Conservation (phyloP, 2,329 filamentous ascomycete species). For the Zymoseptoria crescenta region DNA sequence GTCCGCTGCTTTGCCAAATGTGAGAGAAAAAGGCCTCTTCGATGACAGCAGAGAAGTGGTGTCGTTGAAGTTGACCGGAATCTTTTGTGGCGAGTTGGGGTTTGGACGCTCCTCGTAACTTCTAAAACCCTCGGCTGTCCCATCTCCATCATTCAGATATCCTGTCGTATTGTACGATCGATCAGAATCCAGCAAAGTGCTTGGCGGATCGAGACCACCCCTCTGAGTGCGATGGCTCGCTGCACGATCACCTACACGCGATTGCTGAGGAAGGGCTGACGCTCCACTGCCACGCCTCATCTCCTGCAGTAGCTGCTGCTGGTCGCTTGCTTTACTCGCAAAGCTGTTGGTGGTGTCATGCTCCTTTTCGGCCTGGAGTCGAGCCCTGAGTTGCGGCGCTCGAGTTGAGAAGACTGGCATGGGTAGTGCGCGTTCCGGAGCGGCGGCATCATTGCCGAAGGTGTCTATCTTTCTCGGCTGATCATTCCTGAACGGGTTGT, state of each 20-base stretch:
- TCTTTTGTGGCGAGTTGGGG: constrained; percentile 27
- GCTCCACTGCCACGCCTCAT: constrained; percentile 5
- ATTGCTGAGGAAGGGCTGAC: background rate
- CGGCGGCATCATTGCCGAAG: constrained; percentile 3
- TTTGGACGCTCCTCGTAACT: constrained; percentile 33
- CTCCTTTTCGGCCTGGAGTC: background rate
- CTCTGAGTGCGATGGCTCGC: background rate
- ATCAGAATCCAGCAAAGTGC: background rate
- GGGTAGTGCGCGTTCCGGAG: background rate
- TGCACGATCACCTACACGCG: background rate
- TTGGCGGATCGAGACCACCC: background rate
- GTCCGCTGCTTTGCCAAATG: background rate
- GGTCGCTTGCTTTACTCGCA: constrained; percentile 23
- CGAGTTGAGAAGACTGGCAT: background rate
- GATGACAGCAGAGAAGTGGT: background rate
- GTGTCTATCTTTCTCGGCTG: constrained; percentile 19
- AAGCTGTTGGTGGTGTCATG: constrained; percentile 8
- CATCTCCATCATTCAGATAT: constrained; percentile 3
- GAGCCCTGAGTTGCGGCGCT: background rate
- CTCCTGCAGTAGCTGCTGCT: constrained; percentile 24
- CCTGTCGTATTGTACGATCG: background rate
- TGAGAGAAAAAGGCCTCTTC: background rate
- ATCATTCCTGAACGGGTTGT: constrained; percentile 21
- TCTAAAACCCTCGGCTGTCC: constrained; percentile 5
- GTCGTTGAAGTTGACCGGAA: constrained; percentile 31